phyloP scores from a whole-genome alignment of 306 rosid species.

The Castanea crenata region DNA sequence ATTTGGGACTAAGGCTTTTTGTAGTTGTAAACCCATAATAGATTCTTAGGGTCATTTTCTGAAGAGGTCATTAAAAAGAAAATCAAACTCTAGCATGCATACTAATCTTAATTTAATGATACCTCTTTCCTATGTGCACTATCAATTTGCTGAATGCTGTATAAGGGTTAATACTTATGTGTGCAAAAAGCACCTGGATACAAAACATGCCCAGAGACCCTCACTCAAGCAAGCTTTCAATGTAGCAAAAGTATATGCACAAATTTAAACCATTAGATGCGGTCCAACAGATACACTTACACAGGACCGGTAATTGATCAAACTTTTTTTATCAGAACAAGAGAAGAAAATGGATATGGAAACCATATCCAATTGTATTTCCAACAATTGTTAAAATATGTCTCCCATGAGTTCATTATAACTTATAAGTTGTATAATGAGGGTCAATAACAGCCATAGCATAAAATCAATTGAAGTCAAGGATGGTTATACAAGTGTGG shows the following conservation, averaged over 20 bases:
- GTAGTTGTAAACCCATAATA: background rate
- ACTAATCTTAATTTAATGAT: background rate
- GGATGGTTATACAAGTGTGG: background rate
- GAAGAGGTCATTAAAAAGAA: background rate
- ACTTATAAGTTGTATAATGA: background rate
- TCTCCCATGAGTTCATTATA: background rate
- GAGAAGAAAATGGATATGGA: too few relatives aligned
- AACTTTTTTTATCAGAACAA: too few relatives aligned
- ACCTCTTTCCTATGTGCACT: background rate
- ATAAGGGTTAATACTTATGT: too few relatives aligned
- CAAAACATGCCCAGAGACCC: too few relatives aligned
- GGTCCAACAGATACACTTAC: too few relatives aligned
- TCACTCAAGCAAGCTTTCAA: too few relatives aligned
- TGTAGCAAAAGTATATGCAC: too few relatives aligned
- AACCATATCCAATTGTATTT: too few relatives aligned
- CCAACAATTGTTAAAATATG: background rate
- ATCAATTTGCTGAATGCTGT: background rate
- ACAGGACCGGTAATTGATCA: too few relatives aligned
- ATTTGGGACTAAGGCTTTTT: background rate
- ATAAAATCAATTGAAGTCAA: background rate
- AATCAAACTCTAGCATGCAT: background rate
- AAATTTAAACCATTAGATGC: too few relatives aligned
- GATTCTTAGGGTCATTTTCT: background rate
- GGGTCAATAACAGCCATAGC: background rate
- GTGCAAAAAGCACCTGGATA: too few relatives aligned